Evolutionary conservation across 1,284 basidiomycete genomes (phyloP), one percentile per base, ranked within the genome.

Genomic region (Quambalaria eucalypti): DNA sequence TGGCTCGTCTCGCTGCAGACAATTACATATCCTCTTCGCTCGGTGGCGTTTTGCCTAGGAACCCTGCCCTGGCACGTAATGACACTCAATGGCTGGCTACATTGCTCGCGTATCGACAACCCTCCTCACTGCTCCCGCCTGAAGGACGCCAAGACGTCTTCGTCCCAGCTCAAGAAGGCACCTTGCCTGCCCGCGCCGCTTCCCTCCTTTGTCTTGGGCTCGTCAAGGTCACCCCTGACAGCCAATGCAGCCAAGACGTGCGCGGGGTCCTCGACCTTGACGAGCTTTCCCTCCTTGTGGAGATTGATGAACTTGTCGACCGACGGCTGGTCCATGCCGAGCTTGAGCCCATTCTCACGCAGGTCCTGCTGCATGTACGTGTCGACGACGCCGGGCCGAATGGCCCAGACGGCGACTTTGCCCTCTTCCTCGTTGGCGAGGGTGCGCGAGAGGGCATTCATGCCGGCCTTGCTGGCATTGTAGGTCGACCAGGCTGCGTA

Each of bases 331-430:
- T 77, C 65, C 82, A 55, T 28, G 4, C 33, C 30, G 5, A n/a
- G 25, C 4, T 31, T 36, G 55, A 38, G 38, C 25, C 21, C 31
- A 21, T 14, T 21, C 28, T 28, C 25, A 9, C 28, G 30, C 28
- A 16, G n/a, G 6, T 54, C 54, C 53, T 28, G 30, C 63, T 68
- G 47, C 59, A 73, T 66, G 50, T 76, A 71, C 42, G 69, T 78
- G 50, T 90, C 85, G 9, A 92, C 88, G 73, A 85, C 86, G 19
- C 90, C 90, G 0, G 90, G 90, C 0, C 89, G 82, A 1, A 93
- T 65, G 5, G 89, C 85, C 28, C 92, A 80, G 10, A 82, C 83
- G 2, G 82, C 80, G n/a, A 93, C 77, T 26, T 46, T 46, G 21
- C 80, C 77, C 2, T 83, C 81, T 72, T 93, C 89, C 75, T 92